These are phyloP conservation scores for Xylaria sp. DNA, from an alignment of 2,329 filamentous ascomycete species.

Conservation along the genomic window DNA sequence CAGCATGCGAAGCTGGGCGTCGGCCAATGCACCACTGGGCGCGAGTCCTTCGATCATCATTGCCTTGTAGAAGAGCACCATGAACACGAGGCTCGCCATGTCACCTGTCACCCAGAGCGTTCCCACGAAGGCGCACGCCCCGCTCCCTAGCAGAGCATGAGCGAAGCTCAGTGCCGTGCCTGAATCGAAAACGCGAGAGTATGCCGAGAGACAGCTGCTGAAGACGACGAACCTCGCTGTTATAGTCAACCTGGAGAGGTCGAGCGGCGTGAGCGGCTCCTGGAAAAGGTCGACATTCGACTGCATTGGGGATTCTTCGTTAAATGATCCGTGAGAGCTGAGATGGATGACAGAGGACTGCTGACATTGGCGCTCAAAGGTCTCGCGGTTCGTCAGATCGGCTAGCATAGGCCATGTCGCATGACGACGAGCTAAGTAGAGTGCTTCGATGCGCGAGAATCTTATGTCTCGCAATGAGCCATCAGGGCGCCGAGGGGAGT, in stretches of 20 bases:
- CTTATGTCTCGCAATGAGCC: slow-evolving; percentile 33
- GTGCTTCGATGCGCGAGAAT: slow-evolving; percentile 32
- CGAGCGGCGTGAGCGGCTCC: slow-evolving; percentile 28
- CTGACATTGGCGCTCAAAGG: slow-evolving; percentile 26
- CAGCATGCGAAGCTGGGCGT: slow-evolving; percentile 23
- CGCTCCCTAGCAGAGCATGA: slow-evolving; percentile 29
- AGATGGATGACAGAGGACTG: slow-evolving; percentile 33
- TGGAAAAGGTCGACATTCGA: slow-evolving; percentile 33
- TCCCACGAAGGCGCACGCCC: slow-evolving; percentile 31
- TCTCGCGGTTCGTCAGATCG: slow-evolving; percentile 23
- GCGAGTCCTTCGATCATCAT: slow-evolving; percentile 30
- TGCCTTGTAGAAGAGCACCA: slow-evolving; percentile 33
- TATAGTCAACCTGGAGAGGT: slow-evolving; percentile 31
- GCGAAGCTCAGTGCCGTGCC: slow-evolving; percentile 35
- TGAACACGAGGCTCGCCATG: slow-evolving; percentile 33
- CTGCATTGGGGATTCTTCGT: slow-evolving; percentile 33
- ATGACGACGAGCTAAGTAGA: slow-evolving; percentile 29
- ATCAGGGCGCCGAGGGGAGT: slow-evolving; percentile 22
- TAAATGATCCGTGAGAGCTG: slow-evolving; percentile 33
- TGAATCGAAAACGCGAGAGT: slow-evolving; percentile 31
- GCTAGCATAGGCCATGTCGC: slow-evolving; percentile 29
- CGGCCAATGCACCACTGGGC: slow-evolving; percentile 23
- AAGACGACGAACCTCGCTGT: slow-evolving; percentile 31
- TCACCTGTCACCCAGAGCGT: slow-evolving; percentile 33
- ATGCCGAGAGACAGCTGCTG: slow-evolving; percentile 33